Evolutionary conservation across 768 basidiomycete genomes (phyloP).

Genomic region (Gyrodon lividus): DNA sequence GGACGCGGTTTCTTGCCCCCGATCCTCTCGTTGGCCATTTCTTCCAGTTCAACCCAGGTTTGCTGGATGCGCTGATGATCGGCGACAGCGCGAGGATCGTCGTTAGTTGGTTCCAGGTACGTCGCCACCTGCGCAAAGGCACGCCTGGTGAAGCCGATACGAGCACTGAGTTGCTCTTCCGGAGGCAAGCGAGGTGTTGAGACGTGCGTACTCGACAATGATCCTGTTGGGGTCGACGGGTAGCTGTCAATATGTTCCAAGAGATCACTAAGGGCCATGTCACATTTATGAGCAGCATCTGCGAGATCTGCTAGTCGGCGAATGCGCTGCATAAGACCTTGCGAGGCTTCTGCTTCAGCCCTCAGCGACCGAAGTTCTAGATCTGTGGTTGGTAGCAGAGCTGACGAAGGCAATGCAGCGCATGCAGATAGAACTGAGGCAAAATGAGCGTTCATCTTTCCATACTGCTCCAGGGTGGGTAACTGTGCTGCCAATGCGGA

Average conservation of each 20-base stretch:
- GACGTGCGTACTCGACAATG: slow-evolving; percentile 50
- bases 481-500: slow-evolving; percentile 41
- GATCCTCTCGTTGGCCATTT: slow-evolving; percentile 74
- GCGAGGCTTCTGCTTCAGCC: slow-evolving; percentile 54
- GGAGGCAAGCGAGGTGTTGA: slow-evolving; percentile 46
- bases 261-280: slow-evolving; percentile 78
- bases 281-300: slow-evolving; percentile 52
- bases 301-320: slow-evolving; percentile 55
- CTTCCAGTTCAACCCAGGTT: slow-evolving; percentile 77
- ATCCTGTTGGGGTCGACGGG: slow-evolving; percentile 55
- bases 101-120: slow-evolving; percentile 41
- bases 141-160: slow-evolving; percentile 61
- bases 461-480: slow-evolving; percentile 49
- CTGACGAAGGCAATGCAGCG: slow-evolving; percentile 43
- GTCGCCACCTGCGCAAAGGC: slow-evolving; percentile 47
- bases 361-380: slow-evolving; percentile 63
- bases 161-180: slow-evolving; percentile 63
- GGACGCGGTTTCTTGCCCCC: slow-evolving; percentile 63
- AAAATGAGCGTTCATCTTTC: slow-evolving; percentile 49
- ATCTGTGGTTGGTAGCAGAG: slow-evolving; percentile 42
- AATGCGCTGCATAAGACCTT: slow-evolving; percentile 49
- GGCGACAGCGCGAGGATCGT: slow-evolving; percentile 58
- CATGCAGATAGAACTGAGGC: slow-evolving; percentile 44
- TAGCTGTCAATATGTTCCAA: slow-evolving; percentile 86
- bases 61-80: slow-evolving; percentile 71